A percentile compares a stretch with the other conserved stretches of the same genome.
phyloP scores from a whole-genome alignment of 1,139 yeast genomes.

The Candida tetrigidarum region DNA sequence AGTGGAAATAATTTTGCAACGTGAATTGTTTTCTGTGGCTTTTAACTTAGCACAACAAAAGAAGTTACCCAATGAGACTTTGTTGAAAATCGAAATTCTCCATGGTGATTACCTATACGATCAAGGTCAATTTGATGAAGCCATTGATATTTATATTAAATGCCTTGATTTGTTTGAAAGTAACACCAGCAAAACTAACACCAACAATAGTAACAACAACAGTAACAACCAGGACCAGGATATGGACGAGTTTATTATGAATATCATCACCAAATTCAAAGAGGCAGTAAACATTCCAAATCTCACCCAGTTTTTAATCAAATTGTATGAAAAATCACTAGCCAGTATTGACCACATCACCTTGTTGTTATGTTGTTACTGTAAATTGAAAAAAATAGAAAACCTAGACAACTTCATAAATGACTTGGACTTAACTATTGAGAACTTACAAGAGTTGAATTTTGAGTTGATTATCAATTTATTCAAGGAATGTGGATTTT shows the following conservation, averaged over 20 bases:
- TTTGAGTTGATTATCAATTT: constrained; percentile 70
- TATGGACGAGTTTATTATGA: constrained; percentile 64
- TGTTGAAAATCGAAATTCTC: constrained; percentile 59
- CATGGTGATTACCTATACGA: constrained; percentile 77
- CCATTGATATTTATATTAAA: constrained; percentile 68
- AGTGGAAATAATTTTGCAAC: constrained; percentile 68
- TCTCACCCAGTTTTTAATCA: constrained; percentile 66
- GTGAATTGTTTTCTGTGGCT: constrained; percentile 77
- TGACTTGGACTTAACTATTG: constrained; percentile 33
- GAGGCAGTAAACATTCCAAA: constrained; percentile 78
- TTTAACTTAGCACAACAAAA: constrained; percentile 64
- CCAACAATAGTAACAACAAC: too few species aligned
- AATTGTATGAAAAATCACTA: constrained; percentile 51
- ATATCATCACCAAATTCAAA: constrained; percentile 78
- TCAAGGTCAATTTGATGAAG: constrained; percentile 65
- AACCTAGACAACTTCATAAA: constrained; percentile 65
- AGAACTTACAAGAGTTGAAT: constrained; percentile 54
- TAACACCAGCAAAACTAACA: too few species aligned
- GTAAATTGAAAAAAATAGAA: constrained; percentile 69
- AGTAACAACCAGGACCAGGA: too few species aligned
- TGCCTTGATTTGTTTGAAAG: constrained; percentile 29
- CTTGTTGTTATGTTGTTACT: constrained; percentile 76
- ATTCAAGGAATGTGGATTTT: constrained; percentile 79
- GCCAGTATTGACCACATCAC: constrained; percentile 85
- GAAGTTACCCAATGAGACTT: constrained; percentile 37